Percentiles rank a stretch among this genome's conserved stretches.
phyloP scores from a whole-genome alignment of 2,329 filamentous ascomycete genomes.

The Fragosphaeria purpurea region DNA sequence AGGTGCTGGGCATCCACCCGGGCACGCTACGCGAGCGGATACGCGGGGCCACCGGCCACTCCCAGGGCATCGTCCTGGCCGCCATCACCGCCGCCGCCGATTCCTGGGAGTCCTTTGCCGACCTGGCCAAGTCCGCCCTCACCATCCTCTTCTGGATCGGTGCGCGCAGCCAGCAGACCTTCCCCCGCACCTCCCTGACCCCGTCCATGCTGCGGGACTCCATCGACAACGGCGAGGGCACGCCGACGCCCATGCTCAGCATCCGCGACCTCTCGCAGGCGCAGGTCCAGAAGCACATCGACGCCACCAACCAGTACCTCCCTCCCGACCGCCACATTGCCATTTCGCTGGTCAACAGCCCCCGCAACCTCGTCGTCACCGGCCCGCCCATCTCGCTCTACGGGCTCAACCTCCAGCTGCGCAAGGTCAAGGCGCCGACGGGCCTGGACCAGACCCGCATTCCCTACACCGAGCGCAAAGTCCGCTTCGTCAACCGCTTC shows the following conservation, averaged over 20 bases:
- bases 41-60: slow-evolving; percentile 87
- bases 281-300: slow-evolving; percentile 91
- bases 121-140: slow-evolving; percentile 67
- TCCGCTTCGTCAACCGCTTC: slow-evolving; percentile 94
- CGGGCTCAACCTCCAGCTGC: slow-evolving; percentile 85
- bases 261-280: slow-evolving; percentile 83
- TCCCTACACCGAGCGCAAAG: slow-evolving; percentile 89
- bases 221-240: slow-evolving; percentile 86
- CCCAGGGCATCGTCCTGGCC: slow-evolving; percentile 89
- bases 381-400: slow-evolving; percentile 93
- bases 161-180: slow-evolving; percentile 91
- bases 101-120: slow-evolving; percentile 86
- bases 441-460: slow-evolving; percentile 91
- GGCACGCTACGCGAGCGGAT: slow-evolving; percentile 79
- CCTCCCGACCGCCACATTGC: slow-evolving; percentile 86
- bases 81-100: slow-evolving; percentile 83
- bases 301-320: slow-evolving; percentile 93
- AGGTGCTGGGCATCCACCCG: slow-evolving; percentile 79
- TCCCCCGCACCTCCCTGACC: slow-evolving; percentile 86
- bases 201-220: slow-evolving; percentile 89
- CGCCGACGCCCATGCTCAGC: slow-evolving; percentile 93
- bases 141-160: slow-evolving; percentile 99
- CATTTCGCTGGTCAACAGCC: slow-evolving; percentile 93
- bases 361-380: slow-evolving; percentile 92
- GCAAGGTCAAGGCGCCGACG: slow-evolving; percentile 96